Base-by-base conservation (phyloP, 2,329 filamentous ascomycete genomes). In the Tolypocladium ophioglossoides region DNA sequence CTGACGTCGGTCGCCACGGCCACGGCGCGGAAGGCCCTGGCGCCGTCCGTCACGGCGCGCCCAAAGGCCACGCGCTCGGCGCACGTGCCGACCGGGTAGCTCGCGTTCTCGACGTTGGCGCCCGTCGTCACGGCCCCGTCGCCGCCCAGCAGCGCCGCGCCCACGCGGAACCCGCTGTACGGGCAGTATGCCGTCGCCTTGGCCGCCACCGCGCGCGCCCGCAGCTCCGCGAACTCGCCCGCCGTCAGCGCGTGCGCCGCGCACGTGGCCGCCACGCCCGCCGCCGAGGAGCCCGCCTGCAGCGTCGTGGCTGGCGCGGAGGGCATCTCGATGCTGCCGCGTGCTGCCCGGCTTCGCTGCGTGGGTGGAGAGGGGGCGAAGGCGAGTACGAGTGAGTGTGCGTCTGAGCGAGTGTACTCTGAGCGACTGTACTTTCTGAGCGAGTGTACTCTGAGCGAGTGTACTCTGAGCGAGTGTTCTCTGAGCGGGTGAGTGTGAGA, bases 11-110 rank as follows among this genome's bases (percentile, higher is more conserved):
- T 95, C 8, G 88, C 81, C 4, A 99, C 91, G 18, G 88, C 92
- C 24, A 99, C 71, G 22, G 91, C 92, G 64, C 83, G 85, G 72
- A 95, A 89, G 10, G 52, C 64, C 37, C 70, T 71, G 59, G 79
- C 71, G 3, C 81, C 80, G 52, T 73, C 73, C 8, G 82, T 80
- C 6, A 96, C 81, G 24, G 92, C 92, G 40, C 84, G 90, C 9
- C 83, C 87, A 60, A 97, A 78, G 2, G 89, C 91, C n/a, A 92
- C 89, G 55, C 92, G 79, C 78, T 99, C 94, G 16, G 94, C 94
- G 70, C 94, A 97, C 3, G 89, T 95, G n/a, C 90, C 90, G 7
- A 96, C 91, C 0, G 94, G 92, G 68, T 95, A 97, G 32, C 87
- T 77, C 1, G 90, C 91, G 68, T 97, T 96, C 74, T 99, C 94